phyloP scores from a whole-genome alignment of 345 rosid species.

The Trapa incisa region DNA sequence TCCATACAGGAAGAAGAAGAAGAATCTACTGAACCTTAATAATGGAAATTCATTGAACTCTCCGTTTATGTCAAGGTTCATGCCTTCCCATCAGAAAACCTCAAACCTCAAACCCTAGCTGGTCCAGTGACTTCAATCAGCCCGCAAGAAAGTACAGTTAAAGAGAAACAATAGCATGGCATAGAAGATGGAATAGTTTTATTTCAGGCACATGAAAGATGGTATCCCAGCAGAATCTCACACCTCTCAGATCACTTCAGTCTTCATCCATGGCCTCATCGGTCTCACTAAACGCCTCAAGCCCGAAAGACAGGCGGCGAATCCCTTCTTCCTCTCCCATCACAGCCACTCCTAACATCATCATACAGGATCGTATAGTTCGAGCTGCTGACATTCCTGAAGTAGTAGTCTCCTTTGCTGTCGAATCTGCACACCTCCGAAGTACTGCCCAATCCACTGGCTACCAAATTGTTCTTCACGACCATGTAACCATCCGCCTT shows the following conservation, averaged over 20 bases:
- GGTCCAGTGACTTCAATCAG: too few species aligned
- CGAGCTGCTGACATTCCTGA: conserved; percentile 63
- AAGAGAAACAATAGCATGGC: neutral
- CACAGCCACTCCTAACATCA: conserved; percentile 8
- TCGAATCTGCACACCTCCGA: conserved; percentile 40
- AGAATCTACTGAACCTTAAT: too few species aligned
- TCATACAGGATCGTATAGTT: conserved; percentile 52
- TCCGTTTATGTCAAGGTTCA: too few species aligned
- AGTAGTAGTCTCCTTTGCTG: conserved; percentile 45
- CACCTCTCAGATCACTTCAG: neutral
- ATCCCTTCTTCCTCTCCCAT: neutral
- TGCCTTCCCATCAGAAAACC: too few species aligned
- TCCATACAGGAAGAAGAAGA: conserved; percentile 16
- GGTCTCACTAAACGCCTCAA: neutral
- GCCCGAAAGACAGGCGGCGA: neutral
- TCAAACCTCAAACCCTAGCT: too few species aligned
- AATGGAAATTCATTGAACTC: too few species aligned
- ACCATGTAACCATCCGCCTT: conserved; percentile 34
- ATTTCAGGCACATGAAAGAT: neutral
- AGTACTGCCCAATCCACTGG: conserved; percentile 36
- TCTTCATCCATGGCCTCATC: neutral
- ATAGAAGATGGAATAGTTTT: neutral
- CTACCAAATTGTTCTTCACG: conserved; percentile 39
- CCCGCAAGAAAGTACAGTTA: neutral
- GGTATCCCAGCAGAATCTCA: neutral